Conservation (phyloP, 352 stramenopile species). For the Pythium dissotocum region DNA sequence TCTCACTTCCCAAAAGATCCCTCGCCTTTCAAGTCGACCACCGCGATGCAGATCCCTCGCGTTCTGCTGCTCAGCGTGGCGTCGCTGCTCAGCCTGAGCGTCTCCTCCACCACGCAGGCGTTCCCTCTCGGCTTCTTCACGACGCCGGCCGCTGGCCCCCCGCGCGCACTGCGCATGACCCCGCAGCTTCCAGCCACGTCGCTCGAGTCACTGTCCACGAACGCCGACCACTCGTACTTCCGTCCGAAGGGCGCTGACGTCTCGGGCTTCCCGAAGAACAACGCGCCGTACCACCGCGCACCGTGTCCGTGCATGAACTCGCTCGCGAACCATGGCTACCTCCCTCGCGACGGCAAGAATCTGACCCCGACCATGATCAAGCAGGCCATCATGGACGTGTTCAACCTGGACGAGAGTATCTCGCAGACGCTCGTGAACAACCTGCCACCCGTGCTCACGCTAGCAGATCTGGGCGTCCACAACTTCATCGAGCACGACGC, state of each 20-base stretch:
- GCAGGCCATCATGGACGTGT: constrained; percentile 44
- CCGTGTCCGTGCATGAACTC: constrained; percentile 71
- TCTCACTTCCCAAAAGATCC: constrained; percentile 4
- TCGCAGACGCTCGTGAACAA: constrained; percentile 33
- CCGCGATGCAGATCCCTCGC: constrained; percentile 3
- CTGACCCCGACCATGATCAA: constrained; percentile 44
- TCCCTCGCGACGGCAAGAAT: constrained; percentile 60
- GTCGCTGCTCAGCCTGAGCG: constrained; percentile 2
- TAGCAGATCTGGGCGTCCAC: constrained; percentile 57
- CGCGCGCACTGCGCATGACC: constrained; percentile 9
- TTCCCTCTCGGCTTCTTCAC: constrained; percentile 20
- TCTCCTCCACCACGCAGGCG: neutral
- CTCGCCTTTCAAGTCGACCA: neutral
- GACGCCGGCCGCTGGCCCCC: neutral
- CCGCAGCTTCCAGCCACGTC: neutral
- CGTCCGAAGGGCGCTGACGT: constrained; percentile 39
- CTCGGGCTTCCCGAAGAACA: constrained; percentile 54
- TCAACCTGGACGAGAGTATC: constrained; percentile 44
- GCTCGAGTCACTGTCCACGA: neutral
- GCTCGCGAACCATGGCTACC: constrained; percentile 69
- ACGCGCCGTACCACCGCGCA: constrained; percentile 43
- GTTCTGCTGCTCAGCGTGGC: neutral
- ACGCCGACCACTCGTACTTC: constrained; percentile 36
- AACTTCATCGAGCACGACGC: constrained; percentile 74
- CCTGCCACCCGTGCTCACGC: constrained; percentile 43